Base-by-base conservation (phyloP, 192 early-diverging fungal genomes). In the Paraglomus brasilianum region DNA sequence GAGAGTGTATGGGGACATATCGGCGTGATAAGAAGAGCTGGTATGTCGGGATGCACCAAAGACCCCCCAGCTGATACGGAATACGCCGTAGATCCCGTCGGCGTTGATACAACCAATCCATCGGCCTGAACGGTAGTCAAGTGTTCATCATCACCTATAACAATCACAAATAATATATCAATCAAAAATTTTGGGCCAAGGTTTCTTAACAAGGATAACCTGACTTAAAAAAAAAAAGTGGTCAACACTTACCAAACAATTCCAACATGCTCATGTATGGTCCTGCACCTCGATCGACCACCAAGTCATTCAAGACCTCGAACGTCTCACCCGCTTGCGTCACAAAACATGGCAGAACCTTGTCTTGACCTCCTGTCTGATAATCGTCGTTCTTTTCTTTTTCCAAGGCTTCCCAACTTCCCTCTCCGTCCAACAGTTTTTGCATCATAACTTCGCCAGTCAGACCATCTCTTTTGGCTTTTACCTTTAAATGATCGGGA, bases 101-200 rank as follows among this genome's bases (percentile, higher is more conserved):
- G 93, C 5, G 97, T 98, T 0, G 95, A 89, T 61, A 99, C 77
- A 30, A 93, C 92, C 72, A 99, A 80, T 1, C 97, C 97, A 74
- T 99, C 97, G 0, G 97, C 97, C 68, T 97, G 93, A 4, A 98
- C 93, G 0, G 95, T 96, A 4, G 97, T 97, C 39, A 99, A 76
- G 70, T 96, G 93, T 58, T 86, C 76, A 38, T 91, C 89, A 69
- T 96, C 92, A 13, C 52, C 66, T 53, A 19, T 13, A 46, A n/a
- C 11, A 14, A 30, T 19, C 15, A 41, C 9, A 19, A 59, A 15
- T 42, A 61, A 21, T n/a, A 9, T 21, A 21, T n/a, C 10, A 45
- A 62, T 42, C 42, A 61, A 44, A 4, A 44, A n/a, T n/a, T n/a
- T 17, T 17, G 11, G 1, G 36, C 21, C 21, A 17, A 21, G 24